Conservation (phyloP, 2,329 filamentous ascomycete genomes). For the Acarospora socialis region DNA sequence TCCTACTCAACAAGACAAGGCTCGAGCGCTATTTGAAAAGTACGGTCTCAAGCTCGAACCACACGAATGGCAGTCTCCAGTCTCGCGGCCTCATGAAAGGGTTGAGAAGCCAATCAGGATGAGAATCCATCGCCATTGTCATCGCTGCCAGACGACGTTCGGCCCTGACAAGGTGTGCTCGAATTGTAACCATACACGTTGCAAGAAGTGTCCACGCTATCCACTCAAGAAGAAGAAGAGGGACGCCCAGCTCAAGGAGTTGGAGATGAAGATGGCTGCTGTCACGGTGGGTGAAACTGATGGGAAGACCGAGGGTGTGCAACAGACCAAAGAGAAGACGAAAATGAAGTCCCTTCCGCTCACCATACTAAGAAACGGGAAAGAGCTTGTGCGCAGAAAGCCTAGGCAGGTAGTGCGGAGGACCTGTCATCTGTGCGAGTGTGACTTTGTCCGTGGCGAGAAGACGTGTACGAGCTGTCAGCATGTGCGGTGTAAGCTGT, state of each 20-base stretch:
- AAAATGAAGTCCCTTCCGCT: conserved; percentile 21
- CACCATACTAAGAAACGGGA: conserved; percentile 26
- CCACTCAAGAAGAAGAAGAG: conserved; percentile 52
- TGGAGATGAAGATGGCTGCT: conserved; percentile 11
- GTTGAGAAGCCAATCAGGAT: conserved; percentile 33
- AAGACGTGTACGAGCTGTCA: conserved; percentile 55
- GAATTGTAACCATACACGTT: conserved; percentile 65
- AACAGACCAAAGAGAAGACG: conserved; percentile 38
- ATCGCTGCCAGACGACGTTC: conserved; percentile 64
- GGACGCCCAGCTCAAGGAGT: conserved; percentile 38
- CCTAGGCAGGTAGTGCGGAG: conserved; percentile 60
- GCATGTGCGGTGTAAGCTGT: conserved; percentile 65
- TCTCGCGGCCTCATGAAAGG: conserved; percentile 24
- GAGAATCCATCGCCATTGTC: conserved; percentile 48
- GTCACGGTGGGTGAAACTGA: conserved; percentile 14
- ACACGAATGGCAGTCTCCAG: conserved; percentile 24
- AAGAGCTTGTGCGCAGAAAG: conserved; percentile 58
- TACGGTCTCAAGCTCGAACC: conserved; percentile 31
- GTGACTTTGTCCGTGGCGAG: conserved; percentile 42
- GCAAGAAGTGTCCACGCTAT: conserved; percentile 64
- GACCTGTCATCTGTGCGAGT: conserved; percentile 60
- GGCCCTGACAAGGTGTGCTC: conserved; percentile 58
- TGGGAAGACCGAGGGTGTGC: conserved; percentile 22
- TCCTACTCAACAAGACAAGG: conserved; percentile 28
- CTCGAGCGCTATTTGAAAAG: conserved; percentile 31